Evolutionary conservation across 176 grass and related monocot genomes (phyloP), one percentile per base, ranked within the genome.

Genomic region (Stipa capillata): DNA sequence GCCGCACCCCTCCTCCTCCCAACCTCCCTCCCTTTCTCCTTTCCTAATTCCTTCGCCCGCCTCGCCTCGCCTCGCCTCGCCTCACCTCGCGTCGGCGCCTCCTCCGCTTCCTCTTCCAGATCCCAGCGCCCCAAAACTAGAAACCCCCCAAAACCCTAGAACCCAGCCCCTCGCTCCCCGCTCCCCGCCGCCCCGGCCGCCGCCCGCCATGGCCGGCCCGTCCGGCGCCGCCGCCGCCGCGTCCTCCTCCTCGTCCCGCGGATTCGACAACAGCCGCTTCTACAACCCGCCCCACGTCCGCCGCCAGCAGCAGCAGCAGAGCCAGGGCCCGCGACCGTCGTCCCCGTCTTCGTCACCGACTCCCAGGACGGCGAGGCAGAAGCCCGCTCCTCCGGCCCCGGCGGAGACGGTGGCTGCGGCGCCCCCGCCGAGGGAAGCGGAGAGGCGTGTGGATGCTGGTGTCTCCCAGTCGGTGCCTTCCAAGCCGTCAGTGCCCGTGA

Each of bases 211-310:
- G 85, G 79, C 80, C 28, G 85, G 73, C 63, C 40, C 87, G 16
- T 82, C 77, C 15, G 68, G 70, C 52, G 57, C 44, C 40, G 82
- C 84, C n/a, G n/a, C n/a, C 55, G 78, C 69, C 41, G 37, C 73
- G 32, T 54, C 77, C 62, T 59, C 76, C 2, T 83, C 86, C 8
- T 74, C 85, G 71, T 68, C 84, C 17, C 83, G 83, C 8, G 31
- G 80, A 48, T 70, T 71, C 41, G 72, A 50, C 12, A 37, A 79
- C 7, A 89, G 93, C 13, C 86, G 94, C 0, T 97, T 97, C 82
- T 97, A 97, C 59, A 89, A 65, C 57, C 78, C 94, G 44, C 94
- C 91, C 4, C 85, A 92, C 69, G 40, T 97, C 11, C 86, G 94
- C 14, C 81, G 84, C 81, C 83, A 89, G 74, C 84, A 85, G 48